These are phyloP conservation scores for Cryptococcus sp. DNA, from an alignment of 1,284 basidiomycete species.

Conservation along the genomic window DNA sequence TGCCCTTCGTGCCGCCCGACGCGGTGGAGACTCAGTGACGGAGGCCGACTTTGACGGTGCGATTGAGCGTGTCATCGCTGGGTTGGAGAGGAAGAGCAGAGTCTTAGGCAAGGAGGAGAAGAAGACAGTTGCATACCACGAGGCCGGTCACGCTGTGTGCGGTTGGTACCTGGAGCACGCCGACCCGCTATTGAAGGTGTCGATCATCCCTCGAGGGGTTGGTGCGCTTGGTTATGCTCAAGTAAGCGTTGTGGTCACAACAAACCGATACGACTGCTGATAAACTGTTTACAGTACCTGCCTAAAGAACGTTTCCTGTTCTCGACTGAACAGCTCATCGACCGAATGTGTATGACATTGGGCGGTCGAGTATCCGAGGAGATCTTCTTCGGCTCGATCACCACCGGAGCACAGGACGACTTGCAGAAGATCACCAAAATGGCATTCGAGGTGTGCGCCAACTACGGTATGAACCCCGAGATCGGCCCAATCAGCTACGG, in stretches of 20 bases:
- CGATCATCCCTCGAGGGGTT: constrained; percentile 95
- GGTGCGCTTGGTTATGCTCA: constrained; percentile 96
- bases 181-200: constrained; percentile 95
- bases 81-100: constrained; percentile 91
- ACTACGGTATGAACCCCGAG: constrained; percentile 92
- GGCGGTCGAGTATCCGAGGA: constrained; percentile 97
- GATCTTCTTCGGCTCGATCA: constrained; percentile 96
- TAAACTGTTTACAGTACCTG: constrained; percentile 65
- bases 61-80: constrained; percentile 97
- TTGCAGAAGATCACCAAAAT: constrained; percentile 96
- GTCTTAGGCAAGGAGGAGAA: constrained; percentile 95
- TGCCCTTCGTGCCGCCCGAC: constrained; percentile 89
- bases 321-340: constrained; percentile 89
- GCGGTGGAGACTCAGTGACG: constrained; percentile 73
- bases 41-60: constrained; percentile 93
- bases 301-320: constrained; percentile 95
- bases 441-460: constrained; percentile 90
- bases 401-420: constrained; percentile 96
- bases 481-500: constrained; percentile 97
- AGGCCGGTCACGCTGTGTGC: constrained; percentile 97
- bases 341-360: constrained; percentile 99
- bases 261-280: constrained; percentile 6
- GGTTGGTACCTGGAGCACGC: constrained; percentile 99
- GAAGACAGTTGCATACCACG: constrained; percentile 98
- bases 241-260: constrained; percentile 56